Conservation (phyloP, 768 basidiomycete species). For the Paxillus ammoniavirescens region DNA sequence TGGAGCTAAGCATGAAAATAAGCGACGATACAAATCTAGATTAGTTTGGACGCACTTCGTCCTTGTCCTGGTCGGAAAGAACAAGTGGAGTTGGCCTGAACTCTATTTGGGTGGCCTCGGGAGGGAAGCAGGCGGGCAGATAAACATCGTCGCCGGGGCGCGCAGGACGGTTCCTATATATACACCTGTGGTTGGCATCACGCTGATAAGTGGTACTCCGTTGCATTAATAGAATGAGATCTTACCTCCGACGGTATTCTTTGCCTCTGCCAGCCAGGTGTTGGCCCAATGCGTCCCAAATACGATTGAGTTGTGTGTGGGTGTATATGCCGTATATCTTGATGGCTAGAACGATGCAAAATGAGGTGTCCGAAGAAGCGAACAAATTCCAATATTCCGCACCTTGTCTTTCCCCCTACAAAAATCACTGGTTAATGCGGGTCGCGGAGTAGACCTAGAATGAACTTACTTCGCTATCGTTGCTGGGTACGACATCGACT, state of each 20-base stretch:
- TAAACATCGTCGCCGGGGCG: constrained; percentile 42
- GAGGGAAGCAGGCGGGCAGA: constrained; percentile 52
- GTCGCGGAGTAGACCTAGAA: neutral
- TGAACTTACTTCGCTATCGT: constrained; percentile 29
- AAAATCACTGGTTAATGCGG: constrained; percentile 4
- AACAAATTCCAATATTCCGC: neutral
- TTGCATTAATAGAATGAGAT: neutral
- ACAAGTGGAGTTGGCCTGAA: constrained; percentile 23
- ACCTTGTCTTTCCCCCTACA: constrained; percentile 42
- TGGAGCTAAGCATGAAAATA: constrained; percentile 42
- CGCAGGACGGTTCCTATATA: constrained; percentile 36
- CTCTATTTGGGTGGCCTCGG: constrained; percentile 26
- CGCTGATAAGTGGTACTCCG: neutral
- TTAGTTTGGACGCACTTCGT: constrained; percentile 37
- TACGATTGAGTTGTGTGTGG: constrained; percentile 43
- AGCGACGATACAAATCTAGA: neutral
- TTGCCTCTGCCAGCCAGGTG: constrained; percentile 44
- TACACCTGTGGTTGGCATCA: constrained; percentile 37
- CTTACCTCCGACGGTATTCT: constrained; percentile 53
- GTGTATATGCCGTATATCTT: constrained; percentile 52
- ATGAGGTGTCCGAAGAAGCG: neutral
- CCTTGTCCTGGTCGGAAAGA: constrained; percentile 43
- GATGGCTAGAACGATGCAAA: constrained; percentile 33
- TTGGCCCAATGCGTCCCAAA: constrained; percentile 46
- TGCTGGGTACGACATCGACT: constrained; percentile 44